Evolutionary conservation across 2,329 filamentous ascomycete genomes (phyloP), one percentile per base, ranked within the genome.

Genomic region (Neofusicoccum cordaticola): DNA sequence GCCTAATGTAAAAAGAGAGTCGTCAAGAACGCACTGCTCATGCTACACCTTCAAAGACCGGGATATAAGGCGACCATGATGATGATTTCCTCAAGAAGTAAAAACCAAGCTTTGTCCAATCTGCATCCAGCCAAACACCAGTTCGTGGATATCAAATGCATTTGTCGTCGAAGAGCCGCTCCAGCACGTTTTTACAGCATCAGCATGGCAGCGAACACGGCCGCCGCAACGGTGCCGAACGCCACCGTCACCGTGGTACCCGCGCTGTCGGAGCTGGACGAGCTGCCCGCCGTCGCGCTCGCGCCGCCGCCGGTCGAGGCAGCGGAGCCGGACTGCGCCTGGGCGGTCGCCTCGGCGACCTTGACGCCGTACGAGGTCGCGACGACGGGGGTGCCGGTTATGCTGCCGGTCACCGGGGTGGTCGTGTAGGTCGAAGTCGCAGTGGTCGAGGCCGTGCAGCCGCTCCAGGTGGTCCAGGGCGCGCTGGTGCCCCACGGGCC

Each of bases 401-500:
- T 39, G 37, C 11, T 12, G 0, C 51, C 68, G 0, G 74, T 73
- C 52, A 65, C 70, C 1, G 74, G 66, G 1, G 71, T 76, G 0
- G 67, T 72, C 1, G 74, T 76, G 5, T 71, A 67, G 0, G 73
- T 69, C 15, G 68, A 73, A 1, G 72, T 75, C 1, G 69, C 70
- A 2, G 74, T 77, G 8, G 75, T 78, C 1, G 51, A 68, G 7
- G 71, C 74, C 7, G 71, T 70, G 53, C 76, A 78, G 0, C 67
- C 73, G 3, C 53, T 62, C 76, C 76, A 78, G 4, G 68, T 72
- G 5, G 73, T 76, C 75, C 75, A 78, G 2, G 75, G 75, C 13
- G 75, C 73, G 42, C 60, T 61, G 11, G 73, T 77, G 31, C 69
- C 70, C 75, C 75, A 78, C 0, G 72, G 70, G 0, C 74, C 75